Evolutionary conservation across 768 basidiomycete species (phyloP).

Genomic region (Termitomyces sp.): DNA sequence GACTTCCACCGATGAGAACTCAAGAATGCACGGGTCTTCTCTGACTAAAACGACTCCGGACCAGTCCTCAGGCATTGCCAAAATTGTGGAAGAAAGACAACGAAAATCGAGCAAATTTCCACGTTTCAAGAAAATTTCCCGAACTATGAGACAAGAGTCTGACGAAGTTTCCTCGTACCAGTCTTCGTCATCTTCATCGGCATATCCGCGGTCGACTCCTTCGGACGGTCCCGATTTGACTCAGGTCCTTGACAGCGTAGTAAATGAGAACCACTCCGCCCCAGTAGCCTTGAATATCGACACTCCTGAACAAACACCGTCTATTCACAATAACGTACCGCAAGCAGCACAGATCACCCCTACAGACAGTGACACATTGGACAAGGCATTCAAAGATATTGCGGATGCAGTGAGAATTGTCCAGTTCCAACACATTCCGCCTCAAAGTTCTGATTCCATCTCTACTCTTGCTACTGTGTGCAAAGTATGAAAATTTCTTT

Average conservation of each 20-base stretch:
- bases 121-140: neutral
- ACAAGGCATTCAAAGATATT: neutral
- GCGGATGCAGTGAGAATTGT: neutral
- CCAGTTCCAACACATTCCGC: neutral
- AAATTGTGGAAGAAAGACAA: neutral
- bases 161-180: neutral
- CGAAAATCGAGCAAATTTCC: neutral
- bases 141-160: neutral
- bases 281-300: neutral
- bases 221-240: neutral
- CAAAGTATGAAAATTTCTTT: neutral
- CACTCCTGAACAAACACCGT: neutral
- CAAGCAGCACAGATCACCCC: neutral
- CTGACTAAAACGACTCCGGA: neutral
- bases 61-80: neutral
- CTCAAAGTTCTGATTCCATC: neutral
- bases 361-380: neutral
- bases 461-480: neutral
- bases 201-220: neutral
- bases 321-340: neutral
- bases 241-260: neutral
- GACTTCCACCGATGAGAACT: neutral
- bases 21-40: neutral
- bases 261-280: neutral
- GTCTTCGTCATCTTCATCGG: neutral